These are phyloP conservation scores for Sclerotinia spermophila DNA, from an alignment of 2,329 filamentous ascomycete genomes.

Conservation along the genomic window DNA sequence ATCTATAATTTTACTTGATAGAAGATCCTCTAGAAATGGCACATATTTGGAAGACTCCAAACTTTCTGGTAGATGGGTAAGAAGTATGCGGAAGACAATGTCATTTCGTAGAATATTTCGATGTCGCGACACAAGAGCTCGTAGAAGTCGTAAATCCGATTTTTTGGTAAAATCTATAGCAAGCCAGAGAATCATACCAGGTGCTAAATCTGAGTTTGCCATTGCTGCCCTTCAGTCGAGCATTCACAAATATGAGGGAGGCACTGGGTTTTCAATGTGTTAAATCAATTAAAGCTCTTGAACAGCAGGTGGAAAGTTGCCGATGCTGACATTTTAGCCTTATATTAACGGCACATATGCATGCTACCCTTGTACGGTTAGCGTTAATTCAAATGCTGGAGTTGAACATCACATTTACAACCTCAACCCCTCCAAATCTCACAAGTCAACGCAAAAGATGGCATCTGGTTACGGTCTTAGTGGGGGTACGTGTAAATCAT, in stretches of 20 bases:
- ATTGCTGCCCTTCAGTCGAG: constrained; percentile 27
- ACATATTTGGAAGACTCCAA: constrained; percentile 60
- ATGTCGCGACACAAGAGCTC: constrained; percentile 55
- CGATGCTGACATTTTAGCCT: neutral
- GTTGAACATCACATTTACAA: constrained; percentile 30
- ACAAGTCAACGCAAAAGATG: constrained; percentile 48
- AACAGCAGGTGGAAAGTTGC: constrained; percentile 20
- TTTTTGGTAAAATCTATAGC: constrained; percentile 66
- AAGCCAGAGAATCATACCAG: constrained; percentile 68
- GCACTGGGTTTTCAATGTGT: neutral
- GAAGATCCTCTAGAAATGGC: constrained; percentile 55
- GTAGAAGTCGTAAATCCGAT: constrained; percentile 60
- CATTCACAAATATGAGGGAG: neutral
- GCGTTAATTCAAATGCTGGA: neutral
- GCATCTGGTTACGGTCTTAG: constrained; percentile 78
- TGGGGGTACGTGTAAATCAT: constrained; percentile 59
- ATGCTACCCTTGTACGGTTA: constrained; percentile 2
- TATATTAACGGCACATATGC: neutral
- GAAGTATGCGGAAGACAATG: constrained; percentile 66
- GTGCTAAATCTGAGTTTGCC: constrained; percentile 48
- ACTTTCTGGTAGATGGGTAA: constrained; percentile 75
- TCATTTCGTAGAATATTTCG: constrained; percentile 57
- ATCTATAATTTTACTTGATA: constrained; percentile 26
- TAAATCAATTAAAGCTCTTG: neutral
- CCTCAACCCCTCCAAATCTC: constrained; percentile 19